These are phyloP conservation scores for Cynanchum wilfordii DNA, from an alignment of 257 asterid genomes.

Conservation along the genomic window DNA sequence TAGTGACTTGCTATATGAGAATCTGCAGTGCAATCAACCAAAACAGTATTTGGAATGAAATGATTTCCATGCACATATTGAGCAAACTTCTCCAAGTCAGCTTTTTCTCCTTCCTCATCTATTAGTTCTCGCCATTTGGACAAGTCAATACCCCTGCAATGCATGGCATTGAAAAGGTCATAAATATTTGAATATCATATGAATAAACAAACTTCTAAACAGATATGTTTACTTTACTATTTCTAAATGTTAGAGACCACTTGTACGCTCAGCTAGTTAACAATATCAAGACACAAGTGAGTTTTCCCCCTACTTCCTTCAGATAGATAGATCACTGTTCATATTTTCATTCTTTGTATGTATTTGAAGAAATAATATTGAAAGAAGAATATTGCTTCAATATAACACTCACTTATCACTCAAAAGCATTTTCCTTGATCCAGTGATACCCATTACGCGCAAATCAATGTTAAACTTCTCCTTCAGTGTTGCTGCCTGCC, in stretches of 20 bases:
- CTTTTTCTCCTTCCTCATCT: slow-evolving; percentile 59
- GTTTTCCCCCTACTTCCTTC: neutral
- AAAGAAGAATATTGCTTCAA: slow-evolving; percentile 5
- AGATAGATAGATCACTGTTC: neutral
- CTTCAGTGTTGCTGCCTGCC: slow-evolving; percentile 89
- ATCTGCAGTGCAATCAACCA: slow-evolving; percentile 98
- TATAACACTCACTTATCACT: slow-evolving; percentile 57
- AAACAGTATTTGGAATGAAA: slow-evolving; percentile 80
- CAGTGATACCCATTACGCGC: slow-evolving; percentile 92
- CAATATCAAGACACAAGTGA: neutral
- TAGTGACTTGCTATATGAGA: slow-evolving; percentile 71
- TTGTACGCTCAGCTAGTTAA: neutral
- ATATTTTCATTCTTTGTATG: neutral
- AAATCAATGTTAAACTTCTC: slow-evolving; percentile 93
- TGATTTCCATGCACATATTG: slow-evolving; percentile 88
- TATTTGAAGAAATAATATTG: slow-evolving; percentile 2
- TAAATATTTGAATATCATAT: neutral
- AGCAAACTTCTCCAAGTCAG: slow-evolving; percentile 82
- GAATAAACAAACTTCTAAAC: neutral
- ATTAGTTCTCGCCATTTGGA: slow-evolving; percentile 75
- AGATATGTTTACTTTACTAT: neutral
- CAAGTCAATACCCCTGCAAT: slow-evolving; percentile 83
- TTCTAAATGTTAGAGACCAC: neutral
- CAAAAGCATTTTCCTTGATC: slow-evolving; percentile 73
- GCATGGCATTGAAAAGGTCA: slow-evolving; percentile 2